These are phyloP conservation scores for Pseudomicrostroma phylloplanum DNA, from an alignment of 1,284 basidiomycete species.

Conservation along the genomic window DNA sequence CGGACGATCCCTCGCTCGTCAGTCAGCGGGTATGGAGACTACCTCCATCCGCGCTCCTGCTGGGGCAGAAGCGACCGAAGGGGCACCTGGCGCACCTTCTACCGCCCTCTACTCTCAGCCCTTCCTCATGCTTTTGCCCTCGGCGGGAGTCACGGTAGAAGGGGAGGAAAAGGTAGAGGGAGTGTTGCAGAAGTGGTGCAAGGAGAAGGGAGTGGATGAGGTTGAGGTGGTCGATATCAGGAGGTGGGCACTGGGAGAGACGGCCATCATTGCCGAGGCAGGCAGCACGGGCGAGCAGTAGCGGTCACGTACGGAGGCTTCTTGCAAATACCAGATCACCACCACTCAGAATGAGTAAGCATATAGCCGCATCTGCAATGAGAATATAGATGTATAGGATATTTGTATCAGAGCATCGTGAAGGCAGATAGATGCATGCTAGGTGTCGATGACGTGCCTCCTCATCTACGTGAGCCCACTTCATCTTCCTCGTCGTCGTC, in stretches of 20 bases:
- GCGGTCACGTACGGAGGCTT: no score
- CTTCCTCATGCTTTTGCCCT: slow-evolving; percentile 63
- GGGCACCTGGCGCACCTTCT: slow-evolving; percentile 51
- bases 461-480: no score
- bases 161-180: slow-evolving; percentile 3
- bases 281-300: no score
- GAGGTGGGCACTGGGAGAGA: slow-evolving; percentile 3
- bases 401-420: no score
- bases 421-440: no score
- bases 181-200: slow-evolving; percentile 3
- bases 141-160: slow-evolving; percentile 5
- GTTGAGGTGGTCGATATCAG: slow-evolving; percentile 3
- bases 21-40: slow-evolving; percentile 79
- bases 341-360: no score
- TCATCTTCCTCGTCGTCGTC: neutral
- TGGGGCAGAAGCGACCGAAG: slow-evolving; percentile 37
- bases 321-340: no score
- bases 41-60: slow-evolving; percentile 12
- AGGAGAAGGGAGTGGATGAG: slow-evolving; percentile 1
- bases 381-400: no score
- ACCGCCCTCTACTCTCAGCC: slow-evolving; percentile 69
- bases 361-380: no score
- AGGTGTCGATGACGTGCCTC: no score
- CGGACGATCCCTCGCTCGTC: slow-evolving; percentile 70
- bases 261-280: neutral